Conservation (phyloP, 192 early-diverging fungal species). For the Helicostylum pulchrum region DNA sequence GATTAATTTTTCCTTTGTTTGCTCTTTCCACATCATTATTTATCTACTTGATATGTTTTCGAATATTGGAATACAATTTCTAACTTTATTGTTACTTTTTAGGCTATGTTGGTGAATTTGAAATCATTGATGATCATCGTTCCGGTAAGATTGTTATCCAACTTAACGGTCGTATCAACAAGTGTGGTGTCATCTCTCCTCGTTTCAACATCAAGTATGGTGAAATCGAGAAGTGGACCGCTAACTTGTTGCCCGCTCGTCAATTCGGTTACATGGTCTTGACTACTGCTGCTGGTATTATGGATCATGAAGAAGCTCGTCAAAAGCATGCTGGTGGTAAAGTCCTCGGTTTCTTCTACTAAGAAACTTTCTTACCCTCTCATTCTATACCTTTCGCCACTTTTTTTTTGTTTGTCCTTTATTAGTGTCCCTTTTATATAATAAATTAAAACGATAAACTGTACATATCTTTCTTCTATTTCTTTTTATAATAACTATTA, state of each 20-base stretch:
- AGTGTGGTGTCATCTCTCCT: slow-evolving; percentile 98
- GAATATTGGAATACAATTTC: no score
- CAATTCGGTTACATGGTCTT: slow-evolving; percentile 96
- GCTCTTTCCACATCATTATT: neutral
- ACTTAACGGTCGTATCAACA: slow-evolving; percentile 98
- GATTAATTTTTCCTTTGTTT: slow-evolving; percentile 11
- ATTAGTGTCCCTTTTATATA: no score
- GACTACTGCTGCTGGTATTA: slow-evolving; percentile 95
- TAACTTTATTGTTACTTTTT: neutral
- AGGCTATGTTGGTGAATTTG: slow-evolving; percentile 99
- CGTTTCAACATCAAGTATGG: slow-evolving; percentile 95
- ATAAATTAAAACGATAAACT: no score
- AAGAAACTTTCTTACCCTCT: slow-evolving; percentile 17
- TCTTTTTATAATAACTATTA: no score
- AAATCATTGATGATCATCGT: slow-evolving; percentile 97
- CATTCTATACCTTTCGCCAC: no score
- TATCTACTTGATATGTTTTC: no score
- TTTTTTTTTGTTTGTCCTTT: no score
- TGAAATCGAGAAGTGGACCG: slow-evolving; percentile 96
- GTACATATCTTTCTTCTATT: no score
- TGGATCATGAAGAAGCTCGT: slow-evolving; percentile 99
- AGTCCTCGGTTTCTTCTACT: slow-evolving; percentile 95
- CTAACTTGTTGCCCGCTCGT: slow-evolving; percentile 96
- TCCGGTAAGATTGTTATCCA: slow-evolving; percentile 98
- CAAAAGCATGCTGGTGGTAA: slow-evolving; percentile 96